phyloP scores from a whole-genome alignment of 2,329 filamentous ascomycete species.

The Sphaceloma murrayae region DNA sequence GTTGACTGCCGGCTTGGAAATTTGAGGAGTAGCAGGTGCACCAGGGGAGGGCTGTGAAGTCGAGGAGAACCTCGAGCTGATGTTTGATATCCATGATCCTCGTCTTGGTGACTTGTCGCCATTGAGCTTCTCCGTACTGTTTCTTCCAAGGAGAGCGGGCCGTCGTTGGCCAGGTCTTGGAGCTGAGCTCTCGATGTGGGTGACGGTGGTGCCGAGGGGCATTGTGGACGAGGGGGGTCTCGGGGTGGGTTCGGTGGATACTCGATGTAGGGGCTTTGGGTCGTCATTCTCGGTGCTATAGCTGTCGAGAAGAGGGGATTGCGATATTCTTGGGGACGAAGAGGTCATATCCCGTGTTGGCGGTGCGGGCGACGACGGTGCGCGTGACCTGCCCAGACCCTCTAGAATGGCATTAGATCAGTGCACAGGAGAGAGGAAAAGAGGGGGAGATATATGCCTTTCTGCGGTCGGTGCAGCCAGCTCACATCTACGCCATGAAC shows the following conservation, averaged over 20 bases:
- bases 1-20: conserved; percentile 22
- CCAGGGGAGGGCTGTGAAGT: conserved; percentile 23
- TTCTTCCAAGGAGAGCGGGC: conserved; percentile 35
- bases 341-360: conserved; percentile 19
- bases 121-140: conserved; percentile 30
- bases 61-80: conserved; percentile 79
- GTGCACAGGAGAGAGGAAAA: background rate
- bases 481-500: conserved; percentile 77
- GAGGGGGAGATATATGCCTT: conserved; percentile 49
- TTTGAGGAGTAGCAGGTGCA: conserved; percentile 23
- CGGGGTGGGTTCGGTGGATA: conserved; percentile 31
- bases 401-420: background rate
- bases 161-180: conserved; percentile 22
- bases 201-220: conserved; percentile 15
- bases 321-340: conserved; percentile 15
- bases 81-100: conserved; percentile 85
- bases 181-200: conserved; percentile 19
- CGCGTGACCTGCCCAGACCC: conserved; percentile 25
- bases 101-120: conserved; percentile 38
- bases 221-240: conserved; percentile 26
- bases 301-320: conserved; percentile 20
- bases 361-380: conserved; percentile 21
- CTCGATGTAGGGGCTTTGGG: conserved; percentile 22
- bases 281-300: conserved; percentile 21
- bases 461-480: conserved; percentile 76